These are phyloP conservation scores for Ophiostoma perfectum DNA, from an alignment of 2,329 filamentous ascomycete species.

Conservation along the genomic window DNA sequence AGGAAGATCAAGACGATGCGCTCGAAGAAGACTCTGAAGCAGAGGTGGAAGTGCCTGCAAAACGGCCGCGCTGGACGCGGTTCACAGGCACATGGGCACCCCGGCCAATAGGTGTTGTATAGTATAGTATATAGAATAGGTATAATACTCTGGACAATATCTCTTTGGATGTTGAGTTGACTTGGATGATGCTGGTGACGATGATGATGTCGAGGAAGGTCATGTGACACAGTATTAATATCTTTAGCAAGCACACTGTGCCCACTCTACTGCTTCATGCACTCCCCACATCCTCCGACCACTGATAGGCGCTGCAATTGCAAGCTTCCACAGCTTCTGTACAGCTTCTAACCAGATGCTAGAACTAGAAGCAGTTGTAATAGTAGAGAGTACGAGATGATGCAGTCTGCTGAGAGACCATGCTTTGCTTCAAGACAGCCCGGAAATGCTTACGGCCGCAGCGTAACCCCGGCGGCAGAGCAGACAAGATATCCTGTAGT, in stretches of 20 bases:
- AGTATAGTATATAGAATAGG: neutral
- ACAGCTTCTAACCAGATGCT: neutral
- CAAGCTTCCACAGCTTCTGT: neutral
- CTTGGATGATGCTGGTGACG: neutral
- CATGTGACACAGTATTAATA: neutral
- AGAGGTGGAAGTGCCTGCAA: constrained; percentile 23
- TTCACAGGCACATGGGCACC: constrained; percentile 51
- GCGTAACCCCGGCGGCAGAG: neutral
- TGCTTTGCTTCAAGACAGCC: neutral
- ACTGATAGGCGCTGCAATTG: constrained; percentile 9
- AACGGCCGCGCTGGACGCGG: constrained; percentile 43
- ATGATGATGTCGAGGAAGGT: neutral
- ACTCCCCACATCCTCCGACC: neutral
- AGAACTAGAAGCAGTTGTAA: neutral
- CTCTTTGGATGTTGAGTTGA: neutral
- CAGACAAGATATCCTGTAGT: neutral
- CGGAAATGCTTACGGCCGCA: constrained; percentile 2
- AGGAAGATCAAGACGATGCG: constrained; percentile 7
- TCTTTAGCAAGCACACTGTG: neutral
- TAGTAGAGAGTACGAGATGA: neutral
- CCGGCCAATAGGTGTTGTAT: constrained; percentile 50
- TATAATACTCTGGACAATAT: neutral
- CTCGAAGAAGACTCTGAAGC: constrained; percentile 16
- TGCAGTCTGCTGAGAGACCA: neutral
- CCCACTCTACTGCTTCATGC: neutral